These are phyloP conservation scores for Graphiopsis chlorocephala DNA, from an alignment of 2,329 filamentous ascomycete species.

Conservation along the genomic window DNA sequence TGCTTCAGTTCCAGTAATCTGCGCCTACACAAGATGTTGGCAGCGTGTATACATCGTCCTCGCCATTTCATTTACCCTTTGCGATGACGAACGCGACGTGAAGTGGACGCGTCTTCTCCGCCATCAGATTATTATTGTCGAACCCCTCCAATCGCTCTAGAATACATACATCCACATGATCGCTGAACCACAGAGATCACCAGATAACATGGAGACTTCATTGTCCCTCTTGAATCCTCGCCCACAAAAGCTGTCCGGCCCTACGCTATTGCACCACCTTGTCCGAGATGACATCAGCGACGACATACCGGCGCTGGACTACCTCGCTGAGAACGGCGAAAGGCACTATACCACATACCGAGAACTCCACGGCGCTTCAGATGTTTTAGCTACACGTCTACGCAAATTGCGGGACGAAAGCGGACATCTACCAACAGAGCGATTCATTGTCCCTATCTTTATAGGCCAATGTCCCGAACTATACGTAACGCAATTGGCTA, in stretches of 20 bases:
- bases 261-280: conserved; percentile 60
- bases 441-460: conserved; percentile 67
- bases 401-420: conserved; percentile 40
- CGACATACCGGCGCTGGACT: conserved; percentile 59
- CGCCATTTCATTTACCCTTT: conserved; percentile 10
- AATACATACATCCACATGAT: neutral
- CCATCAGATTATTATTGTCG: neutral
- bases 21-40: conserved; percentile 8
- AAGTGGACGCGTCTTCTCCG: neutral
- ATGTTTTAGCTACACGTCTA: conserved; percentile 49
- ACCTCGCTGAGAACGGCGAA: conserved; percentile 50
- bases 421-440: conserved; percentile 12
- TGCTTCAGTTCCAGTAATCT: neutral
- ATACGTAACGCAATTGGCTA: conserved; percentile 73
- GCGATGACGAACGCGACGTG: conserved; percentile 1
- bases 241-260: conserved; percentile 54
- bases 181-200: neutral
- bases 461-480: conserved; percentile 73
- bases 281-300: conserved; percentile 42
- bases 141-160: neutral
- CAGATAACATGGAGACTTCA: neutral
- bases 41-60: conserved; percentile 1
- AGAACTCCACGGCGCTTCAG: conserved; percentile 59
- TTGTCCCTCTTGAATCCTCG: conserved; percentile 59
- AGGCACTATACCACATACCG: conserved; percentile 57